These are phyloP conservation scores for Fraxinus xanthoxyloides DNA, from an alignment of 305 asterid genomes.

Conservation along the genomic window DNA sequence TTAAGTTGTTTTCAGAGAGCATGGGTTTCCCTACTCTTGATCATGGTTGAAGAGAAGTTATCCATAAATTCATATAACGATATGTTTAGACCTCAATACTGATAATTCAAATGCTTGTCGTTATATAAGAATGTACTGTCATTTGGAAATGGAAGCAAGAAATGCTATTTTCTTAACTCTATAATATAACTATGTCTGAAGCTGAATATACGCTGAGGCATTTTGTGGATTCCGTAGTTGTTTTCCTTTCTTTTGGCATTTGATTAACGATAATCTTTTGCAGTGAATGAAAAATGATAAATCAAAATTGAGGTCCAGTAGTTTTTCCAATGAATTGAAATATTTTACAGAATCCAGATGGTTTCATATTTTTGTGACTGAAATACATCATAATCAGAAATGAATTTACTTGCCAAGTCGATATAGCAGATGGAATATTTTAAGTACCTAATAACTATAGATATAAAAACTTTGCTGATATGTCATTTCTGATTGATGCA, in stretches of 20 bases:
- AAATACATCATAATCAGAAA: not conserved
- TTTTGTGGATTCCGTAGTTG: conserved; percentile 7
- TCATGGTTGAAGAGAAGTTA: not conserved
- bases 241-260: not conserved
- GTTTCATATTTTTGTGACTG: not conserved
- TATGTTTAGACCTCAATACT: not conserved
- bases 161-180: not conserved
- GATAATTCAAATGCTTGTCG: not conserved
- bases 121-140: not conserved
- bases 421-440: conserved; percentile 4
- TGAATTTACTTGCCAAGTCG: conserved; percentile 6
- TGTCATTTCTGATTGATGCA: conserved; percentile 24
- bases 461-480: conserved; percentile 1
- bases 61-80: not conserved
- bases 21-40: not conserved
- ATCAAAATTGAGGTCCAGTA: not conserved
- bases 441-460: not conserved
- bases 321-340: not conserved
- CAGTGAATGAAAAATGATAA: not conserved
- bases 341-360: not conserved
- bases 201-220: not conserved
- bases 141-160: conserved; percentile 10
- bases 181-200: not conserved
- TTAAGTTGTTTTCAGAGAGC: not conserved
- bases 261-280: not conserved